phyloP scores from a whole-genome alignment of 1,284 basidiomycete genomes.

The Porogramme epimiltina region DNA sequence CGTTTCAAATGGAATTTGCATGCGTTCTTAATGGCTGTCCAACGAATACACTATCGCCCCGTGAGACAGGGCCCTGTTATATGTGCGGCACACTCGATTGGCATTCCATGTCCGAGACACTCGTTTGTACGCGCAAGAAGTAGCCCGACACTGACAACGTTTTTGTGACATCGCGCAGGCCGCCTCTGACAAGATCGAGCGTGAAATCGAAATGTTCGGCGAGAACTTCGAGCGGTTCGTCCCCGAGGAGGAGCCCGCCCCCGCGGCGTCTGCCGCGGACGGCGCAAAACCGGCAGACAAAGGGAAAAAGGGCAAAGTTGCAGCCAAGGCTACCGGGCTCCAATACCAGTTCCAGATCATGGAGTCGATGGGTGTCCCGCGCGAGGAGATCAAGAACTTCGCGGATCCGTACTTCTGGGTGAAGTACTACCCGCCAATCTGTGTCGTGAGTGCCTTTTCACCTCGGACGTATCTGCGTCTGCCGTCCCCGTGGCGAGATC shows the following conservation, averaged over 20 bases:
- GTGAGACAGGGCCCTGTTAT: no score
- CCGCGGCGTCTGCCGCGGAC: slow-evolving; percentile 35
- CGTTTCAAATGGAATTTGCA: no score
- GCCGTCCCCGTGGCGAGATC: no score
- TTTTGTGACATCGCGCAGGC: slow-evolving; percentile 50
- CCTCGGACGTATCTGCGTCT: no score
- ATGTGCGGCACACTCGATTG: no score
- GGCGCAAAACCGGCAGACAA: slow-evolving; percentile 63
- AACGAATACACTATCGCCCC: no score
- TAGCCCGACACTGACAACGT: no score
- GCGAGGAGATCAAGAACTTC: slow-evolving; percentile 92
- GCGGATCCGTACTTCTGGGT: slow-evolving; percentile 94
- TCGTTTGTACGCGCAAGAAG: no score
- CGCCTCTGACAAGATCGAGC: slow-evolving; percentile 94
- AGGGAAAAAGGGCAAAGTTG: slow-evolving; percentile 95
- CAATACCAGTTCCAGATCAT: slow-evolving; percentile 99
- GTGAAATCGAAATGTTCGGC: slow-evolving; percentile 97
- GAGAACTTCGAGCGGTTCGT: slow-evolving; percentile 82
- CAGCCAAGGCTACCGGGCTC: slow-evolving; percentile 91
- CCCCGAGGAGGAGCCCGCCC: slow-evolving; percentile 43
- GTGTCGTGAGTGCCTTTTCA: slow-evolving; percentile 55
- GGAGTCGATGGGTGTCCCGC: slow-evolving; percentile 89
- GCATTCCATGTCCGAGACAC: not conserved
- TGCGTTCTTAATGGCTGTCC: no score
- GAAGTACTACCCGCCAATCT: slow-evolving; percentile 95